Conservation (phyloP, 306 rosid genomes). For the Castanopsis chinensis region DNA sequence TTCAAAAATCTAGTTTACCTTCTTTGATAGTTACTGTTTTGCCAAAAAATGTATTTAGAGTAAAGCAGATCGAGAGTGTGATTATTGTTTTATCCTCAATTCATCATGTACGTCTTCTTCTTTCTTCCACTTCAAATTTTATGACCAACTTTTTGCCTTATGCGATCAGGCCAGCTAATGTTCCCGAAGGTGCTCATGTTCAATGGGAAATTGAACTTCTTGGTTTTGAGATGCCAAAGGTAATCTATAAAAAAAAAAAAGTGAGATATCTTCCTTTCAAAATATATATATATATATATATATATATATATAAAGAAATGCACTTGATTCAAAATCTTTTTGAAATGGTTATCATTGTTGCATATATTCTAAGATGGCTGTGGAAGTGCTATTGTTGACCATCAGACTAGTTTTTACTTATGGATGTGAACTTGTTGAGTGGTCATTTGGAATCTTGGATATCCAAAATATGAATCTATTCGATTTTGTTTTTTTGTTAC, state of each 20-base stretch:
- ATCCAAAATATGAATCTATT: neutral
- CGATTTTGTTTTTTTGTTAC: neutral
- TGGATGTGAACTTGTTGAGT: neutral
- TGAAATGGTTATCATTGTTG: neutral
- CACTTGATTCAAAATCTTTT: neutral
- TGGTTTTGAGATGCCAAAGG: slow-evolving; percentile 96
- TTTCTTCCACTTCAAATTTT: slow-evolving; percentile 16
- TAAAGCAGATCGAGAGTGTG: slow-evolving; percentile 3
- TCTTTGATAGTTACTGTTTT: slow-evolving; percentile 4
- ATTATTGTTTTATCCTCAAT: neutral
- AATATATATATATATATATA: no score
- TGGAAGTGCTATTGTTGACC: neutral
- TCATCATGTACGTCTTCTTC: neutral
- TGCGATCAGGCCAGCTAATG: slow-evolving; percentile 66
- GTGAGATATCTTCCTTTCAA: no score
- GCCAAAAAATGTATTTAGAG: slow-evolving; percentile 8
- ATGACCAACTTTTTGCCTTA: slow-evolving; percentile 19
- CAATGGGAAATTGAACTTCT: slow-evolving; percentile 99
- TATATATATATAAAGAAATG: neutral
- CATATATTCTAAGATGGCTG: neutral
- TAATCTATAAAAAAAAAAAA: slow-evolving; percentile 5
- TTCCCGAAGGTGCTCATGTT: slow-evolving; percentile 88
- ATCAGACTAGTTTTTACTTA: neutral
- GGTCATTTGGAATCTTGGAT: neutral
- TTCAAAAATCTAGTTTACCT: slow-evolving; percentile 16